Percentiles rank a stretch among this genome's conserved stretches.
These are phyloP conservation scores for Kuraishia capsulata DNA, from an alignment of 805 yeast genomes.

Conservation along the genomic window DNA sequence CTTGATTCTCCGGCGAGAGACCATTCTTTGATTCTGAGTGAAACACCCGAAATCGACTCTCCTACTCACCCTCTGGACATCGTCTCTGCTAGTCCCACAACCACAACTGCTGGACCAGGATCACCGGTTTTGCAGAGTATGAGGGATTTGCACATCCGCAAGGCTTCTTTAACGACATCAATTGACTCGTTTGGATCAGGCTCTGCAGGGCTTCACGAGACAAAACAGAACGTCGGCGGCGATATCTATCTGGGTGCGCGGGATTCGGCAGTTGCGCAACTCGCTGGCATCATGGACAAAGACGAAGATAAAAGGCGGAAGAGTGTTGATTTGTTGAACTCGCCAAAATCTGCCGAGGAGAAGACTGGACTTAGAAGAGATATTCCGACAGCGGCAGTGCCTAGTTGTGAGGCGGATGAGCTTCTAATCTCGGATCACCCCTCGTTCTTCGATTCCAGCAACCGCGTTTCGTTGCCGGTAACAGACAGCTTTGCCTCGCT, in stretches of 20 bases:
- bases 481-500: constrained; percentile 73
- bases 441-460: constrained; percentile 1
- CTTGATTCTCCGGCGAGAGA: neutral
- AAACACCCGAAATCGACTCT: neutral
- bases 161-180: constrained; percentile 11
- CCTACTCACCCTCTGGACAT: neutral
- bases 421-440: neutral
- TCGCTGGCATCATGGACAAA: constrained; percentile 11
- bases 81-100: neutral
- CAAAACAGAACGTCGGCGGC: constrained; percentile 13
- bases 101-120: too few relatives aligned
- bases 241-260: constrained; percentile 7
- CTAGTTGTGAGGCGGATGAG: neutral
- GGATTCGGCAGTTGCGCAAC: constrained; percentile 11
- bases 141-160: constrained; percentile 5
- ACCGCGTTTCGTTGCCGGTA: constrained; percentile 32
- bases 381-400: constrained; percentile 5
- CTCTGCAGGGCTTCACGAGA: constrained; percentile 8
- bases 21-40: constrained; percentile 1
- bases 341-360: neutral
- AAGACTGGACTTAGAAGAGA: neutral
- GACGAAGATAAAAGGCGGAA: constrained; percentile 2
- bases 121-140: neutral
- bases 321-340: neutral
- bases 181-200: constrained; percentile 8